Evolutionary conservation across 176 grass and related monocot genomes (phyloP).

Genomic region (Ensete glaucum): DNA sequence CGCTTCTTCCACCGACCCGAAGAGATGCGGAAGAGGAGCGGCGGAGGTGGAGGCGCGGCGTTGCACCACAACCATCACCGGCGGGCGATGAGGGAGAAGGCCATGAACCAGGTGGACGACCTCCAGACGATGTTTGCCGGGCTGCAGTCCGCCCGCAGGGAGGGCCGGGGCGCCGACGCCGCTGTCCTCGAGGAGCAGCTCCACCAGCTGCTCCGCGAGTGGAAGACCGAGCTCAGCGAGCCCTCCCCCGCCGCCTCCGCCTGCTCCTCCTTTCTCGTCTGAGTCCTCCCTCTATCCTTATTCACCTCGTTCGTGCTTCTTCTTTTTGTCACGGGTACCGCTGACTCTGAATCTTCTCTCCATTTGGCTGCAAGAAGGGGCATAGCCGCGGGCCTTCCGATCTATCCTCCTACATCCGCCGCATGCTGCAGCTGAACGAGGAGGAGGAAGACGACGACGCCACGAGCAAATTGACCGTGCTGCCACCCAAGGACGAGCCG

Average conservation of each 20-base stretch:
- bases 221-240: conserved; percentile 21
- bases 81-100: conserved; percentile 14
- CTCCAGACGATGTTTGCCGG: conserved; percentile 13
- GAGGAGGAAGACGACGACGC: conserved; percentile 19
- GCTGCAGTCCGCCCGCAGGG: conserved; percentile 11
- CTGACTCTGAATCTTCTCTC: background rate
- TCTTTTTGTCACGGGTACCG: background rate
- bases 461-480: conserved; percentile 14
- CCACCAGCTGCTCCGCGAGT: conserved; percentile 22
- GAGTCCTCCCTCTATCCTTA: background rate
- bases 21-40: conserved; percentile 12
- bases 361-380: conserved; percentile 6
- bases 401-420: conserved; percentile 19
- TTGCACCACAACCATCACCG: background rate
- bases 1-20: background rate
- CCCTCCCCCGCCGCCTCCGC: conserved; percentile 11
- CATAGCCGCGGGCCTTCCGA: conserved; percentile 18
- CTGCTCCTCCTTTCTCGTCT: conserved; percentile 5
- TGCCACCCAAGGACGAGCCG: conserved; percentile 15
- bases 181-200: conserved; percentile 18
- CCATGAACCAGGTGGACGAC: conserved; percentile 19
- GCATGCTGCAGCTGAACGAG: conserved; percentile 21
- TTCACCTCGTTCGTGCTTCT: background rate
- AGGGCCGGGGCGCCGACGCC: conserved; percentile 7
- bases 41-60: background rate